Base-by-base conservation (phyloP, 176 grass and related monocot genomes). In the Triticum timopheevii region DNA sequence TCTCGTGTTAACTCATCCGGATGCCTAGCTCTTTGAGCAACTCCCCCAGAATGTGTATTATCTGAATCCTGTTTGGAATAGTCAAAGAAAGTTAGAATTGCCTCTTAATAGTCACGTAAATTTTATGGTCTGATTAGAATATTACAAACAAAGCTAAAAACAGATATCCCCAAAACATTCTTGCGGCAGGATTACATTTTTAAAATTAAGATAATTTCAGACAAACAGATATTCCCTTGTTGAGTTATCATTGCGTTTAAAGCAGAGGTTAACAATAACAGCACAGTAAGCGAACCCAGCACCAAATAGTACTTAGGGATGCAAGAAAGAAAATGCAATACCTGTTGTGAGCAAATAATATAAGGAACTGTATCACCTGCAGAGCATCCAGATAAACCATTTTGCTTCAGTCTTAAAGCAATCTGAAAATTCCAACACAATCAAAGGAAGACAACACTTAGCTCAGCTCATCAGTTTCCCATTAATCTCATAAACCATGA, bases 1-100 rank as follows among this genome's bases (percentile, higher is more conserved):
- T 96, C 87, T 82, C 85, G 89, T 90, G 96, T 96, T 9, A 99
- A 69, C 85, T 99, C 94, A 4, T 99, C 97, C 4, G 92, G 92
- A 93, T 99, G 94, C 82, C 97, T 96, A 84, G 94, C 97, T 83
- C 94, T 97, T 83, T 96, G 92, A 88, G 97, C 94, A 86, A 97
- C 92, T 86, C 97, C 94, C 28, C 36, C 88, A 77, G 94, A 90
- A 84, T 86, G 87, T 36, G 76, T 80, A 71, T 66, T 86, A 80
- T 76, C 93, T 63, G 87, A 88, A 84, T 84, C 88, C 92, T 93
- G 82, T 69, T 45, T 74, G 84, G 40, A 90, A 87, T 72, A 22
- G 23, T 71, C 20, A 79, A 85, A 75, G 30, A 42, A 9, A 86
- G 83, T 76, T 52, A 76, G 27, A 39, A 10, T 76, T 28, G 2